Percentiles rank a stretch among this genome's conserved stretches.
Evolutionary conservation across 768 basidiomycete species (phyloP).

Genomic region (Podaxis rugospora): DNA sequence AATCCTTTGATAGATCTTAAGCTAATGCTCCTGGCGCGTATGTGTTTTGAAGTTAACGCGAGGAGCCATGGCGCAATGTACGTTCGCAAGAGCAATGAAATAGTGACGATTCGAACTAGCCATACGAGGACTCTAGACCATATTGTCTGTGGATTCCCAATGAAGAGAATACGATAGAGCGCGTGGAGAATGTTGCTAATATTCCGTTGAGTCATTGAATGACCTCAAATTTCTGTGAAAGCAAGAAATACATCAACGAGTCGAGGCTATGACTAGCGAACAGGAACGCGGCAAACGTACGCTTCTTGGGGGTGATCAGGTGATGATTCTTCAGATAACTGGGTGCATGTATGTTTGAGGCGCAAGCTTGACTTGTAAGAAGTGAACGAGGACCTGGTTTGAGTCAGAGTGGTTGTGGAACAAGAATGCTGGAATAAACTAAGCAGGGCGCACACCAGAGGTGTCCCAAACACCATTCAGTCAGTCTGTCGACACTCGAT

Average conservation of each 20-base stretch:
- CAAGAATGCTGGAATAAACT: neutral
- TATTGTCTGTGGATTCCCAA: conserved; percentile 24
- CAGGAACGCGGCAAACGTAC: neutral
- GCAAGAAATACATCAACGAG: neutral
- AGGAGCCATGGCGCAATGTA: conserved; percentile 66
- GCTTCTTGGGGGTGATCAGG: neutral
- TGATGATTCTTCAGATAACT: neutral
- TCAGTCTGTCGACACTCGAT: neutral
- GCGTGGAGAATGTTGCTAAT: neutral
- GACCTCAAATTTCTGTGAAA: neutral
- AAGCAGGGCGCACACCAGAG: neutral
- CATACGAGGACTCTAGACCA: conserved; percentile 45
- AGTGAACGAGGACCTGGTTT: neutral
- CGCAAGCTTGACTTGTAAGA: neutral
- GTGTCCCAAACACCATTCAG: neutral
- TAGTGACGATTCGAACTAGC: conserved; percentile 44
- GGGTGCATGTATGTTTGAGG: neutral
- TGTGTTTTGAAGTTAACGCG: conserved; percentile 51
- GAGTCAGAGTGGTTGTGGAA: neutral
- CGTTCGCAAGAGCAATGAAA: conserved; percentile 58
- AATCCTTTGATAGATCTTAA: conserved; percentile 74
- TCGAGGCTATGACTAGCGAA: neutral
- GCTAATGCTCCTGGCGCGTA: conserved; percentile 71
- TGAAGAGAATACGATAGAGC: conserved; percentile 21
- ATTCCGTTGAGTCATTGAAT: conserved; percentile 9